phyloP scores from a whole-genome alignment of 805 yeast species.

The Priceomyces fermenticarens region DNA sequence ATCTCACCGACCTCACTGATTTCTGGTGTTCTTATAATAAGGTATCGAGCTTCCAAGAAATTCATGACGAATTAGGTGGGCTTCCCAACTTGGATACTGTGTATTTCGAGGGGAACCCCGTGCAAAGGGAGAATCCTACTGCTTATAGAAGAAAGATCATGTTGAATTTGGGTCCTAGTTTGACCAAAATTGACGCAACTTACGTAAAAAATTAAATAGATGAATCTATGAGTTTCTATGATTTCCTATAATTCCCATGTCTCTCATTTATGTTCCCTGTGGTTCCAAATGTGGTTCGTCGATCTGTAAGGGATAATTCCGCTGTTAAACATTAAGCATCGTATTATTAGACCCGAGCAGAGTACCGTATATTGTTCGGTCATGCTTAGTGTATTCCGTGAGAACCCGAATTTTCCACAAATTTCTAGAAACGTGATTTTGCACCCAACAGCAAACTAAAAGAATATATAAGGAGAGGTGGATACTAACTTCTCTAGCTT shows the following conservation, averaged over 20 bases:
- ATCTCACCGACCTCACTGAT: conserved; percentile 74
- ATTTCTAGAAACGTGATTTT: neutral
- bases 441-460: conserved; percentile 1
- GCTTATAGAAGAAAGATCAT: conserved; percentile 82
- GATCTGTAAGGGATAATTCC: too few species aligned
- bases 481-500: neutral
- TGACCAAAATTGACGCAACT: conserved; percentile 89
- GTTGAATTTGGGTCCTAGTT: conserved; percentile 65
- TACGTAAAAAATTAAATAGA: conserved; percentile 34
- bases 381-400: too few species aligned
- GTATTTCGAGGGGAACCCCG: conserved; percentile 90
- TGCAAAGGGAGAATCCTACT: conserved; percentile 69
- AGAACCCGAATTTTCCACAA: neutral
- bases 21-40: conserved; percentile 88
- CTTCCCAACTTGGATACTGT: conserved; percentile 76
- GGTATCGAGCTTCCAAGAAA: conserved; percentile 63
- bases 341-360: too few species aligned
- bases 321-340: too few species aligned
- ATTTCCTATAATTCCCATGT: too few species aligned
- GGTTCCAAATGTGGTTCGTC: too few species aligned
- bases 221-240: too few species aligned
- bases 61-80: conserved; percentile 61
- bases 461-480: neutral
- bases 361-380: too few species aligned
- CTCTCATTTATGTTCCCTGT: too few species aligned